These are phyloP conservation scores for Sechiopsis laciniata DNA, from an alignment of 306 rosid species.

Conservation along the genomic window DNA sequence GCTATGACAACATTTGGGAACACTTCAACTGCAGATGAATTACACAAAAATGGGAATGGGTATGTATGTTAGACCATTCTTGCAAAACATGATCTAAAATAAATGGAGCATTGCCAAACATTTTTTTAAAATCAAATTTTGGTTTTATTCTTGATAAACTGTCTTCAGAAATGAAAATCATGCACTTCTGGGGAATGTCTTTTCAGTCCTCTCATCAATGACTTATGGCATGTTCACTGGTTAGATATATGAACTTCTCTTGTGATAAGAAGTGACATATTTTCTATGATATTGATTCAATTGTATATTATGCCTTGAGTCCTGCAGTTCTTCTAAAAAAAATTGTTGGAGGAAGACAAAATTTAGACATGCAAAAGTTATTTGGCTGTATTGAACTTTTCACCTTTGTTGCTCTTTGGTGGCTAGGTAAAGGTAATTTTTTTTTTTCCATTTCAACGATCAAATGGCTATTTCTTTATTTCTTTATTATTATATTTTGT, in stretches of 20 bases:
- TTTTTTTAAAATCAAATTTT: constrained; percentile 1
- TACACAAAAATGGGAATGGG: constrained; percentile 3
- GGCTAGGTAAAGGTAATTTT: constrained; percentile 25
- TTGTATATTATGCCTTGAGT: neutral
- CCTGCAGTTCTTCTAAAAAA: constrained; percentile 29
- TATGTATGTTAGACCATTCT: constrained; percentile 5
- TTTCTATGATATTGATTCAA: neutral
- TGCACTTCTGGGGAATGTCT: constrained; percentile 23
- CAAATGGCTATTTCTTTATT: neutral
- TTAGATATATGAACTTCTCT: constrained; percentile 14
- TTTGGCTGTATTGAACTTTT: constrained; percentile 29
- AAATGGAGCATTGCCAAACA: neutral
- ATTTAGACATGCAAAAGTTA: constrained; percentile 28
- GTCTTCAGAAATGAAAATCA: constrained; percentile 14
- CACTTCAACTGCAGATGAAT: constrained; percentile 24
- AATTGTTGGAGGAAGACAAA: constrained; percentile 31
- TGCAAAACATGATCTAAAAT: neutral
- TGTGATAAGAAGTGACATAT: neutral
- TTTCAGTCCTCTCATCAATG: constrained; percentile 29
- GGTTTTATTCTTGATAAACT: constrained; percentile 2
- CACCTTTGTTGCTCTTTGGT: constrained; percentile 30
- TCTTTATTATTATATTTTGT: neutral
- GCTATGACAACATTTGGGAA: constrained; percentile 30
- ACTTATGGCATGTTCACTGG: constrained; percentile 31
- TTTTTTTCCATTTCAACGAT: neutral